Evolutionary conservation across 495 filamentous ascomycete genomes (phyloP), one percentile per base, ranked within the genome.

Genomic region (Barbatosphaeria neglecta): DNA sequence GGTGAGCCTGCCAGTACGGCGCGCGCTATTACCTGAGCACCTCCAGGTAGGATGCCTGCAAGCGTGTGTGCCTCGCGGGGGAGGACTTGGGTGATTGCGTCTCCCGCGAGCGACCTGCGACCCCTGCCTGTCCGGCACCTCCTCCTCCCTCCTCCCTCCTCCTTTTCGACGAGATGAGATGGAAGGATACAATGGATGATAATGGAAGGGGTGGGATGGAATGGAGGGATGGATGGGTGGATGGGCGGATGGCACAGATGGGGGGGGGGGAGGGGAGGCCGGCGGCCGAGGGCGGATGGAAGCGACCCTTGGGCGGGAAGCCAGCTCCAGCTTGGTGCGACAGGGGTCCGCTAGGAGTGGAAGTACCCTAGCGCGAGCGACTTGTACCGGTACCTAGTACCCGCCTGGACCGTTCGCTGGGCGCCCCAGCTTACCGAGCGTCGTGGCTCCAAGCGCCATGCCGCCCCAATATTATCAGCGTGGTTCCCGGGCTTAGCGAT

Each of bases 381-480:
- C 37, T 38, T 27, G 24, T 38, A 9, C 39, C 25, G 18, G 39
- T 43, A 48, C 45, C 35, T 45, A 10, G 27, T 13, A 31, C 27
- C 27, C 27, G 27, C 15, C 31, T n/a, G 31, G 13, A n/a, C 13
- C 9, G 31, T n/a, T n/a, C 24, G 24, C 31, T 35, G 31, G 39
- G 37, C 9, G 37, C n/a, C n/a, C 37, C 39, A 24, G 22, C 31
- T 35, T 41, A 23, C 39, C 22, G 20, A 41, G 20, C 39, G 39
- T 41, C 22, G 39, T 41, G 39, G 20, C 46, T 47, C 45, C 55
- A 63, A 63, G 60, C 60, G 60, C 60, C 55, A 58, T 57, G 55
- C 51, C 53, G 57, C 55, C 55, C 50, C 39, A 53, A 51, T 50
- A 62, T 56, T 58, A 62, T 56, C 56, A 55, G 57, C 18, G 49